Evolutionary conservation across 179 eudicot species (phyloP).

Genomic region (Gypsophila paniculata): DNA sequence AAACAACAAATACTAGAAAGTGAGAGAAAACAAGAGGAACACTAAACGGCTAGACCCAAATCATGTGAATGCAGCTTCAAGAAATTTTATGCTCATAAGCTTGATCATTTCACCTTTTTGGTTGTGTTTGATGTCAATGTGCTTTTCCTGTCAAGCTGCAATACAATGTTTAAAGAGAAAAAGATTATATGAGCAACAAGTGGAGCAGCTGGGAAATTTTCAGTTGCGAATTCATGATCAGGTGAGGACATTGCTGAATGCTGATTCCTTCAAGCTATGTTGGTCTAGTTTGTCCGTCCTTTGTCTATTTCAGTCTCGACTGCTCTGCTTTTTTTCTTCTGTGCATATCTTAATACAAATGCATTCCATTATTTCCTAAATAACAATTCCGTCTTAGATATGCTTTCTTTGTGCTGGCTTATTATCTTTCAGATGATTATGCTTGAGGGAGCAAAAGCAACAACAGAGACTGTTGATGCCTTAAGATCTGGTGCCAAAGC

Average conservation of each 20-base stretch:
- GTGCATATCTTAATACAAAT: not conserved
- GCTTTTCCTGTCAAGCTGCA: constrained; percentile 33
- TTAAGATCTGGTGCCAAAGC: constrained; percentile 87
- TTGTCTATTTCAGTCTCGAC: not conserved
- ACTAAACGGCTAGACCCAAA: not conserved
- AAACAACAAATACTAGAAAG: not conserved
- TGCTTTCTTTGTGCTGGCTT: not conserved
- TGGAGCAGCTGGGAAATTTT: constrained; percentile 44
- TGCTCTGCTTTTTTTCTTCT: not conserved
- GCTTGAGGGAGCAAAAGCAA: constrained; percentile 90
- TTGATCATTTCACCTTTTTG: not conserved
- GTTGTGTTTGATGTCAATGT: constrained; percentile 6
- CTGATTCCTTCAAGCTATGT: not conserved
- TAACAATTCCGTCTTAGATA: not conserved
- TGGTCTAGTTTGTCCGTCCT: not conserved
- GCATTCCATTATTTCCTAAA: not conserved
- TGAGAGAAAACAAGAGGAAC: not conserved
- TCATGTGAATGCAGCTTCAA: not conserved
- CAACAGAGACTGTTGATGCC: constrained; percentile 90
- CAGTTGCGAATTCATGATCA: constrained; percentile 48
- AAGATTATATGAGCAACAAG: constrained; percentile 40
- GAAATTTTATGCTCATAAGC: not conserved
- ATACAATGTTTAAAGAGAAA: constrained; percentile 46
- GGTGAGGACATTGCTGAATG: constrained; percentile 21
- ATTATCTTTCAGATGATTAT: constrained; percentile 56